phyloP scores from a whole-genome alignment of 2,329 filamentous ascomycete species.

The Xylaria sp. region DNA sequence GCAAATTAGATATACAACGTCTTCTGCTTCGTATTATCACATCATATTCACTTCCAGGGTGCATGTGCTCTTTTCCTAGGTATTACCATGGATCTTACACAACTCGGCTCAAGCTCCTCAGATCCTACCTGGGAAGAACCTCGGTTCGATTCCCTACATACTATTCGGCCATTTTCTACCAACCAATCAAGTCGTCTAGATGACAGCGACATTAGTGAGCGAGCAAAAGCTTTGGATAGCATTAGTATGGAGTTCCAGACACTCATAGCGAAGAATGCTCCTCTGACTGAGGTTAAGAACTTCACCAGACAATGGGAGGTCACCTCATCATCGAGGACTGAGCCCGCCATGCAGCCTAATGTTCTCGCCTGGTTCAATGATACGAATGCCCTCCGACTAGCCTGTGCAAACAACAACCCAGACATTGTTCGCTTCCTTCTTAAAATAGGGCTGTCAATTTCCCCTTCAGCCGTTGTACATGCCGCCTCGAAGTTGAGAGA shows the following conservation, averaged over 20 bases:
- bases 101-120: background rate
- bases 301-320: background rate
- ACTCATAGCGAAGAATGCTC: background rate
- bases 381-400: background rate
- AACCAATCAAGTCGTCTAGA: background rate
- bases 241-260: background rate
- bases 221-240: background rate
- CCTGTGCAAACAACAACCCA: background rate
- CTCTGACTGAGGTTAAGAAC: background rate
- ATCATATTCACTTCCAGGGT: too few species aligned
- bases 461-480: background rate
- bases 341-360: background rate
- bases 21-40: too few species aligned
- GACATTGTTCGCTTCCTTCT: background rate
- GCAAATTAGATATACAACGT: too few species aligned
- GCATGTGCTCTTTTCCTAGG: too few species aligned
- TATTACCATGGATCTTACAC: too few species aligned
- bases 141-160: background rate
- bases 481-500: background rate
- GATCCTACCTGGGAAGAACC: background rate
- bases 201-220: background rate
- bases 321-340: background rate
- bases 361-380: background rate
- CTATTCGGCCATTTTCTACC: background rate
- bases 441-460: background rate